Percentiles rank a stretch among this genome's conserved stretches.
These are phyloP conservation scores for Penicillium sp. DNA, from an alignment of 2,329 filamentous ascomycete species.

Conservation along the genomic window DNA sequence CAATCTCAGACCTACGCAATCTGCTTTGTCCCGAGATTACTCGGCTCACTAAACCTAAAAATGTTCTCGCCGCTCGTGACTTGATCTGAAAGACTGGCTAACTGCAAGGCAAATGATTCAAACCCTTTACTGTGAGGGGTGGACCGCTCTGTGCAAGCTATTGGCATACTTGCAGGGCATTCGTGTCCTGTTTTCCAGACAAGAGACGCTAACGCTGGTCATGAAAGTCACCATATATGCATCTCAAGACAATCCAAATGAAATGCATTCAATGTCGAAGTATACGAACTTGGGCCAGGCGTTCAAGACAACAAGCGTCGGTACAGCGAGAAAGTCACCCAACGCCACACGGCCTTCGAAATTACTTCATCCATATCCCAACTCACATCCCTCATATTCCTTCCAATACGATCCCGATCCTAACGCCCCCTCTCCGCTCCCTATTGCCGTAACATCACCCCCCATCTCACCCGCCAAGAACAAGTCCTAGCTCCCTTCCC, in stretches of 20 bases:
- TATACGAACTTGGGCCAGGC: background rate
- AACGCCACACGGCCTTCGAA: background rate
- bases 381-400: background rate
- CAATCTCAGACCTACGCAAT: background rate
- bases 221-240: background rate
- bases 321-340: background rate
- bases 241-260: background rate
- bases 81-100: background rate
- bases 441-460: background rate
- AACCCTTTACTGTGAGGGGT: background rate
- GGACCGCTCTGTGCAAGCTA: background rate
- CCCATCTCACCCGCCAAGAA: background rate
- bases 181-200: background rate
- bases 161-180: background rate
- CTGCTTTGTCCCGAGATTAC: background rate
- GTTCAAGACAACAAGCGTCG: background rate
- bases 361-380: background rate
- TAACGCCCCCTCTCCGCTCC: background rate
- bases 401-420: background rate
- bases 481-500: background rate
- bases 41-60: background rate
- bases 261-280: background rate
- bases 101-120: background rate
- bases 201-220: background rate
- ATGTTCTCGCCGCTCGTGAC: background rate